phyloP scores from a whole-genome alignment of 306 rosid species.

The Fragaria ananassa region DNA sequence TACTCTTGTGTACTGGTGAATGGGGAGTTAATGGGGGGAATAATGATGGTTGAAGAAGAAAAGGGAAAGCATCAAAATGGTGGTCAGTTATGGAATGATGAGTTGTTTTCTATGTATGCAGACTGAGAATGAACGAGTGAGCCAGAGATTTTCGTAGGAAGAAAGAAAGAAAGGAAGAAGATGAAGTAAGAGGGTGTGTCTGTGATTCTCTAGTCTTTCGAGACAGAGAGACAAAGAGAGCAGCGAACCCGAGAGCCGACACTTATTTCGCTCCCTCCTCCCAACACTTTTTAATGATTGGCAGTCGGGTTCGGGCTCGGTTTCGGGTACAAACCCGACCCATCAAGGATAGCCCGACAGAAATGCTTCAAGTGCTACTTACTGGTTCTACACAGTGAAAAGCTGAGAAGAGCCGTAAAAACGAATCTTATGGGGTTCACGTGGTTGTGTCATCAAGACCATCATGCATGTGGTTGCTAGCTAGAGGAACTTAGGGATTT shows the following conservation, averaged over 20 bases:
- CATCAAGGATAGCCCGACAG: neutral
- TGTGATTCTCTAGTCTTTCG: neutral
- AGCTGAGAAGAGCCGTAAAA: neutral
- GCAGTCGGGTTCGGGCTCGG: neutral
- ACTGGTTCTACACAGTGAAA: neutral
- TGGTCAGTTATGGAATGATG: neutral
- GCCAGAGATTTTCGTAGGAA: neutral
- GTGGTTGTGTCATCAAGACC: neutral
- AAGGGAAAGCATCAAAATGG: neutral
- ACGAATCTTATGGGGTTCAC: neutral
- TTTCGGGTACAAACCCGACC: neutral
- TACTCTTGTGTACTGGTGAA: neutral
- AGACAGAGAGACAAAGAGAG: neutral
- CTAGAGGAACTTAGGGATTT: too few species aligned
- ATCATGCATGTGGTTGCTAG: too few species aligned
- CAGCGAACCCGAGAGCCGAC: conserved; percentile 57
- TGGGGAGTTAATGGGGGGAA: neutral
- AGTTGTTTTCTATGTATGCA: neutral
- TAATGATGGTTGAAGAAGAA: neutral
- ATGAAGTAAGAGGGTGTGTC: neutral
- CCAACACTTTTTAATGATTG: neutral
- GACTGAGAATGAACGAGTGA: neutral
- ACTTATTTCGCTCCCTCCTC: conserved; percentile 27
- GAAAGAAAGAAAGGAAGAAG: neutral
- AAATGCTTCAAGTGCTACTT: neutral